Evolutionary conservation across 2,329 filamentous ascomycete genomes (phyloP).

Genomic region (Colletotrichum australisinense): DNA sequence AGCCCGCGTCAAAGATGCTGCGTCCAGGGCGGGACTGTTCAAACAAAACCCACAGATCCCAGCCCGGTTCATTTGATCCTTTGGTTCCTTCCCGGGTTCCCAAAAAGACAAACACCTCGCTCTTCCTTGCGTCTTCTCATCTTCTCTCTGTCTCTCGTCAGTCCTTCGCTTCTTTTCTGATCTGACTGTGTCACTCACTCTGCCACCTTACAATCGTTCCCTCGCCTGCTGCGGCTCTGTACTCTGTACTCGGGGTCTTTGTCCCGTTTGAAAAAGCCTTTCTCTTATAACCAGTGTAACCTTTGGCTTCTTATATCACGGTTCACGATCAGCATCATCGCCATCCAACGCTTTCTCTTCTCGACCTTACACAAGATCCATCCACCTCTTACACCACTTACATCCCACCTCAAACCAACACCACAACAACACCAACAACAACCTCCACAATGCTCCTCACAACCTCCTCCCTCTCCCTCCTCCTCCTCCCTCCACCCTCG

Average conservation of each 20-base stretch:
- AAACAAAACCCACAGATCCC: background rate
- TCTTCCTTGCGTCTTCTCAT: background rate
- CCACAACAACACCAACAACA: no score
- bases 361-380: conserved; percentile 30
- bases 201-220: conserved; percentile 5
- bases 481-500: conserved; percentile 42
- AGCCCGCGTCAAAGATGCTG: conserved; percentile 24
- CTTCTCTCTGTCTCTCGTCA: background rate
- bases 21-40: conserved; percentile 29
- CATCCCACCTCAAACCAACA: background rate
- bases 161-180: no score
- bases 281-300: background rate
- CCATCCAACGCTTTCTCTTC: background rate
- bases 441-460: conserved; percentile 43
- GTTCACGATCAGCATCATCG: conserved; percentile 1
- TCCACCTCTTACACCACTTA: conserved; percentile 26
- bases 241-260: conserved; percentile 2
- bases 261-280: background rate
- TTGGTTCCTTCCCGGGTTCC: background rate
- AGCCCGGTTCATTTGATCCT: conserved; percentile 8
- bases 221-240: background rate
- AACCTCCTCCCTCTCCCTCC: conserved; percentile 40
- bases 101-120: conserved; percentile 15
- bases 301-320: conserved; percentile 5
- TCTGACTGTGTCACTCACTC: conserved; percentile 31